Conservation (phyloP, 1,139 yeast species). For the Kodamaea anthophila region DNA sequence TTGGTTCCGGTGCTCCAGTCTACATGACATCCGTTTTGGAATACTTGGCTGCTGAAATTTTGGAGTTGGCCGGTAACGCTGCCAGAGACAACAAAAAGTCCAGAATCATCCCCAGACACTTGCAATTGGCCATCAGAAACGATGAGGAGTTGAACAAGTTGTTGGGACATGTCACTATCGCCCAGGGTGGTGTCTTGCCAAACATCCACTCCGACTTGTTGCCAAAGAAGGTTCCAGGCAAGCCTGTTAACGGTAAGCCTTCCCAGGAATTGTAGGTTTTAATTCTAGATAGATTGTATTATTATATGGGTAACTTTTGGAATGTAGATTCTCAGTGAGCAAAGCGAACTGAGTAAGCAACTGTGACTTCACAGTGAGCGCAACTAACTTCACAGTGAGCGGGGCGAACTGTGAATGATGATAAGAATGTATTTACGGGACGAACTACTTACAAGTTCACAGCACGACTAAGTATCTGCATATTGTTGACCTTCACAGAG, state of each 20-base stretch:
- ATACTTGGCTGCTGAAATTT: conserved; percentile 93
- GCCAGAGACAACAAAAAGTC: conserved; percentile 98
- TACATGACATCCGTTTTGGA: conserved; percentile 95
- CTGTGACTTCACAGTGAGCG: background rate
- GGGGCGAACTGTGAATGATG: background rate
- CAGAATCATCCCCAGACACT: conserved; percentile 97
- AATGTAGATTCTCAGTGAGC: conserved; percentile 1
- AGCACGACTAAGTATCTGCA: no score
- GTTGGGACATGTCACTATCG: conserved; percentile 36
- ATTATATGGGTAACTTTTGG: conserved; percentile 7
- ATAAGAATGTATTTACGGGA: no score
- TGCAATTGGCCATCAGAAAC: conserved; percentile 97
- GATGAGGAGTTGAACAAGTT: conserved; percentile 94
- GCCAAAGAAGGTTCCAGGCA: conserved; percentile 16
- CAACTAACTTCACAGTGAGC: background rate
- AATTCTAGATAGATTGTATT: conserved; percentile 9
- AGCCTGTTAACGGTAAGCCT: conserved; percentile 12
- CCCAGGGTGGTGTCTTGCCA: conserved; percentile 22
- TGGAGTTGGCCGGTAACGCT: conserved; percentile 98
- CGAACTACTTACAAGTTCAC: no score
- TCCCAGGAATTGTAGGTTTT: conserved; percentile 15
- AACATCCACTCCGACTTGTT: conserved; percentile 19
- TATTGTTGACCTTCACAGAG: no score
- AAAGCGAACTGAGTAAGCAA: background rate
- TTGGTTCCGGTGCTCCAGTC: conserved; percentile 98